Conservation (phyloP, 1,139 yeast genomes). For the Nematodospora anomalae region DNA sequence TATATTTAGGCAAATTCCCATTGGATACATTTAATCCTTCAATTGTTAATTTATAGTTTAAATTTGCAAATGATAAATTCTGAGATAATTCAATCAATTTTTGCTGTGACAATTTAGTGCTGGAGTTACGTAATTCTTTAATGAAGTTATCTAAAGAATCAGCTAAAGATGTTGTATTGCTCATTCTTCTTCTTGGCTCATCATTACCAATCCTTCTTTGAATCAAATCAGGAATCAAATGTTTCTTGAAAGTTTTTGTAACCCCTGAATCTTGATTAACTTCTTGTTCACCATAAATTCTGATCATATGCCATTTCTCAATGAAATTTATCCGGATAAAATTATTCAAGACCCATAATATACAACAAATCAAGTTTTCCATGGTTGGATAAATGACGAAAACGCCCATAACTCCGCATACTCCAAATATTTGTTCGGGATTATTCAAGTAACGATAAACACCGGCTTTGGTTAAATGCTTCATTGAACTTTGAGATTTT, state of each 20-base stretch:
- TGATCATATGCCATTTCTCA: conserved; percentile 79
- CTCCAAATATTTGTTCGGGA: conserved; percentile 82
- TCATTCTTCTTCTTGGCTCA: conserved; percentile 22
- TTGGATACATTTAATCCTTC: conserved; percentile 22
- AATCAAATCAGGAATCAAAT: conserved; percentile 43
- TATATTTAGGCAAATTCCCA: conserved; percentile 23
- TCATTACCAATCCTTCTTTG: conserved; percentile 33
- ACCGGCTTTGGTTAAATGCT: conserved; percentile 74
- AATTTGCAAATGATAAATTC: conserved; percentile 39
- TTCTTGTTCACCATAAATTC: conserved; percentile 68
- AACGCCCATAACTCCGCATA: conserved; percentile 82
- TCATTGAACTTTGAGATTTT: conserved; percentile 31
- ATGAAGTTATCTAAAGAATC: conserved; percentile 45
- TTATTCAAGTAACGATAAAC: conserved; percentile 82
- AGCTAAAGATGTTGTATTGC: conserved; percentile 24
- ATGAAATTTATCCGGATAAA: conserved; percentile 69
- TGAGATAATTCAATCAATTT: conserved; percentile 44
- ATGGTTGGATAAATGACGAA: conserved; percentile 62
- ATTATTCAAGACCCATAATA: conserved; percentile 68
- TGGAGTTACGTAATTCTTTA: conserved; percentile 37
- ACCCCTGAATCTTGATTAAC: conserved; percentile 64
- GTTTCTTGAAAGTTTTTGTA: conserved; percentile 61
- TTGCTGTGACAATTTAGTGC: conserved; percentile 35
- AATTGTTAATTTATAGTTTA: conserved; percentile 33
- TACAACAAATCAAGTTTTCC: conserved; percentile 56